Evolutionary conservation across 345 rosid genomes (phyloP).

Genomic region (Carallia pectinifolia): DNA sequence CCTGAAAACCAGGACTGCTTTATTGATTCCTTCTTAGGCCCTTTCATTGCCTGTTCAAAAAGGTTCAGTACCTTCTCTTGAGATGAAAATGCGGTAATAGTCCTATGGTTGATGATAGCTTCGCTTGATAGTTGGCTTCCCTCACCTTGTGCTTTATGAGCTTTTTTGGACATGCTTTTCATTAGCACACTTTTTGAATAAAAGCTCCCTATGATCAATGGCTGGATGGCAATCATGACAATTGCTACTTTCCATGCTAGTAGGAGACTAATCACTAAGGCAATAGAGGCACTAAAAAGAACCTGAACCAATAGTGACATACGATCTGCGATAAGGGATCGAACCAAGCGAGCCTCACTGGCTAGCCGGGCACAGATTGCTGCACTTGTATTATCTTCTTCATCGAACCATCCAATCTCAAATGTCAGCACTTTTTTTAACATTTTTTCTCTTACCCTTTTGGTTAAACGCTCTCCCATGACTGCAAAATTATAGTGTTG

Average conservation of each 20-base stretch:
- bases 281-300: slow-evolving; percentile 34
- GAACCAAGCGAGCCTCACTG: slow-evolving; percentile 39
- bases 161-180: slow-evolving; percentile 48
- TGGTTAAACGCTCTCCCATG: slow-evolving; percentile 43
- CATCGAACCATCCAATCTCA: slow-evolving; percentile 54
- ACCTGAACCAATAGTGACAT: slow-evolving; percentile 42
- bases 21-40: slow-evolving; percentile 39
- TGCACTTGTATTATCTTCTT: slow-evolving; percentile 48
- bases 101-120: slow-evolving; percentile 47
- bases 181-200: slow-evolving; percentile 42
- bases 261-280: slow-evolving; percentile 32
- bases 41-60: slow-evolving; percentile 31
- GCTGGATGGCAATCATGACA: slow-evolving; percentile 48
- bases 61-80: slow-evolving; percentile 38
- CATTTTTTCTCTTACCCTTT: slow-evolving; percentile 40
- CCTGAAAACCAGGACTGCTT: slow-evolving; percentile 53
- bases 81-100: slow-evolving; percentile 52
- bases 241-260: slow-evolving; percentile 46
- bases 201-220: slow-evolving; percentile 40
- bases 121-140: slow-evolving; percentile 53
- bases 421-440: slow-evolving; percentile 39
- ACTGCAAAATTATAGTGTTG: slow-evolving; percentile 53
- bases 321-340: slow-evolving; percentile 43
- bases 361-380: slow-evolving; percentile 43
- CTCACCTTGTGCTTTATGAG: slow-evolving; percentile 36